These are phyloP conservation scores for Microbotryum violaceum DNA, from an alignment of 1,284 basidiomycete genomes.

Conservation along the genomic window DNA sequence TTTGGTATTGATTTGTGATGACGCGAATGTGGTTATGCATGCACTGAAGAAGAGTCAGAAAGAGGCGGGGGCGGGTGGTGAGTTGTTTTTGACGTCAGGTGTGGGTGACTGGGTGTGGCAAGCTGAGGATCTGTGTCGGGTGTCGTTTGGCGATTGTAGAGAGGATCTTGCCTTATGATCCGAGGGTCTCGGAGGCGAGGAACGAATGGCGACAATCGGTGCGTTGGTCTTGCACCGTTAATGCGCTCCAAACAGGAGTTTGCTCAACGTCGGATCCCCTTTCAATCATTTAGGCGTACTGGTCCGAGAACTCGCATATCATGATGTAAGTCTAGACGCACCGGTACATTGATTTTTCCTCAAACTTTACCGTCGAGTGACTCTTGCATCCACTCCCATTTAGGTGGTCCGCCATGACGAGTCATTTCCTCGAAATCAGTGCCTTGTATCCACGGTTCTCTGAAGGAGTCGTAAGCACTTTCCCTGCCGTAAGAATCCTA, in stretches of 20 bases:
- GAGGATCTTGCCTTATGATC: constrained; percentile 29
- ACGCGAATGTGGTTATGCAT: constrained; percentile 21
- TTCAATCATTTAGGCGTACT: background rate
- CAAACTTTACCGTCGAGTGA: no score
- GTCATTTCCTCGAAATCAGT: constrained; percentile 25
- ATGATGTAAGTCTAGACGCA: no score
- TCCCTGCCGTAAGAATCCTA: no score
- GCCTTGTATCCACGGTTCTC: constrained; percentile 16
- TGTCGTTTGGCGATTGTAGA: constrained; percentile 1
- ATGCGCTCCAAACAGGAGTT: no score
- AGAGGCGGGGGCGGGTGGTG: constrained; percentile 5
- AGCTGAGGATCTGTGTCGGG: background rate
- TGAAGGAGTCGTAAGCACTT: constrained; percentile 12
- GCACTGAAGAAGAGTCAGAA: constrained; percentile 14
- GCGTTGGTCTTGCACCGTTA: no score
- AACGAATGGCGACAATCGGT: constrained; percentile 20
- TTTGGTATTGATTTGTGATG: constrained; percentile 20
- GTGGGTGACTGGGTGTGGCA: background rate
- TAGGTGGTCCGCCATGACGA: constrained; percentile 24
- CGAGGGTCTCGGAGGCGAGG: constrained; percentile 16
- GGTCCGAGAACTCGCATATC: constrained; percentile 1
- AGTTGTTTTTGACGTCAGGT: background rate
- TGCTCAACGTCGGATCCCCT: no score
- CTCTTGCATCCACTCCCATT: no score
- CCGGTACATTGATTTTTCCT: no score